phyloP scores from a whole-genome alignment of 75 land plant species.

The Pinus tabuliformis region DNA sequence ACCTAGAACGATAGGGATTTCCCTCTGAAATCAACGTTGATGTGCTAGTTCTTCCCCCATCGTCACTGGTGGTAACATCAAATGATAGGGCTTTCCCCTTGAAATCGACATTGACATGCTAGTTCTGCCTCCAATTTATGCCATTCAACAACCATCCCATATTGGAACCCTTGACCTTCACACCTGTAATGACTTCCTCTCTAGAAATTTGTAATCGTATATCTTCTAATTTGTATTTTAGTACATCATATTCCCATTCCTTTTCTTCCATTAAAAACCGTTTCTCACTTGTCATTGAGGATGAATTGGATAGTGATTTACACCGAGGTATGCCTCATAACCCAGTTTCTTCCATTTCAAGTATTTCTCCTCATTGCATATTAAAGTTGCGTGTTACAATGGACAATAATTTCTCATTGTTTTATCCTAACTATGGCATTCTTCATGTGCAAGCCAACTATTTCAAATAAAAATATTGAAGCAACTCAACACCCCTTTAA shows the following conservation, averaged over 20 bases:
- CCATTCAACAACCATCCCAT: conserved; percentile 74
- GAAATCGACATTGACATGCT: conserved; percentile 68
- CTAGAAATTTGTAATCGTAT: too few species aligned
- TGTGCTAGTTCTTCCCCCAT: too few species aligned
- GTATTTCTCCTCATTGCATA: not conserved
- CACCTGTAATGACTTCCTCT: conserved; percentile 50
- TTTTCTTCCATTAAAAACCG: not conserved
- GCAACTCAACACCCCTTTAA: too few species aligned
- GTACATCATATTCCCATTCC: not conserved
- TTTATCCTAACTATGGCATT: not conserved
- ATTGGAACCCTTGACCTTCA: conserved; percentile 58
- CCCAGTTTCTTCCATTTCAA: not conserved
- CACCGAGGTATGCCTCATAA: not conserved
- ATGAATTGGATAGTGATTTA: not conserved
- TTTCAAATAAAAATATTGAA: too few species aligned
- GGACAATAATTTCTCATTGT: not conserved
- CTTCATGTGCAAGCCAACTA: not conserved
- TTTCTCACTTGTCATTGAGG: not conserved
- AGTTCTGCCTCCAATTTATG: conserved; percentile 84
- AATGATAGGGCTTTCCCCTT: conserved; percentile 66
- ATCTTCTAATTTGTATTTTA: not conserved
- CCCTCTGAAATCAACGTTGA: too few species aligned
- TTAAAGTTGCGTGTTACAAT: not conserved
- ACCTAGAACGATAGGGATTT: too few species aligned
- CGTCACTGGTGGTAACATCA: conserved; percentile 48